Evolutionary conservation across 2,329 filamentous ascomycete genomes (phyloP), one percentile per base, ranked within the genome.

Genomic region (Phaeophleospora eucalypticola): DNA sequence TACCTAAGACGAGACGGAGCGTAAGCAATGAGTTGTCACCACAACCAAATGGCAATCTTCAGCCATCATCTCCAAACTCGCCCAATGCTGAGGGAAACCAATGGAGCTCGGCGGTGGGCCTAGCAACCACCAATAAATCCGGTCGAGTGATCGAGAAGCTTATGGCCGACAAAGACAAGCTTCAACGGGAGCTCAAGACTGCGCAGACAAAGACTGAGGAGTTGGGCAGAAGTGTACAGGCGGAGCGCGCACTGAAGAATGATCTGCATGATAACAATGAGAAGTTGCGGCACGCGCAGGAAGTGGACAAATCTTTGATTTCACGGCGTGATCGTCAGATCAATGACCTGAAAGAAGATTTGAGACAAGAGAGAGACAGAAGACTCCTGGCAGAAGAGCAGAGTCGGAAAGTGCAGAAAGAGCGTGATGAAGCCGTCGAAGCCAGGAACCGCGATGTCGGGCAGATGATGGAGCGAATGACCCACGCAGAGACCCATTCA

Each of bases 121-220:
- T 84, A 61, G 50, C 50, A 6, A 82, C 81, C 2, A 70, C 85
- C 2, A 85, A 85, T 36, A 89, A 89, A 71, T 87, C 83, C 8
- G 85, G 85, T 7, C 76, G 84, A 27, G 85, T 89, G 43, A 91
- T 93, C 66, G 88, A 93, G 68, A 81, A 82, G 61, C 77, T 93
- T 44, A 87, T 89, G 62, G 83, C 83, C 43, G 87, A 91, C 63
- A 89, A 89, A 57, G 87, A 91, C 61, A 78, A 82, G 34, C 73
- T 91, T 37, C 86, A 86, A 58, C 79, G 86, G 43, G 86, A 91
- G 53, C 60, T 74, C 36, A 67, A 66, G 24, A 65, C 68, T 2
- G 68, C 73, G 50, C 63, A 66, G 42, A 59, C 69, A 15, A 68
- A 67, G 37, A 77, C 83, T 36, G 84, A 89, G 48, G 86, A 89